Evolutionary conservation across 2,329 filamentous ascomycete genomes (phyloP).

Genomic region (Colletotrichum caudatum): DNA sequence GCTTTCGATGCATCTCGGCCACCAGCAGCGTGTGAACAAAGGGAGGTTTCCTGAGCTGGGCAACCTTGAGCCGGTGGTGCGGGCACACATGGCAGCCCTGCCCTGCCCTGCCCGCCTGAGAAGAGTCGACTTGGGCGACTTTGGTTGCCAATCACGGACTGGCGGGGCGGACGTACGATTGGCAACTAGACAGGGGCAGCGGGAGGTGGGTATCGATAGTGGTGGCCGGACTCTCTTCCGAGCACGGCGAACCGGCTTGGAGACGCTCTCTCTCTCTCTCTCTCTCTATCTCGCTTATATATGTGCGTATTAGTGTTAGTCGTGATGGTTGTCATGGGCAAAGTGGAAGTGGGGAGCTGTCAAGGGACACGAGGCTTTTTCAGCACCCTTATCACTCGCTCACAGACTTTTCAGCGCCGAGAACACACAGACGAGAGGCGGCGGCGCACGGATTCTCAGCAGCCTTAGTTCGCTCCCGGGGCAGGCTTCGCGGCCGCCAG

Average conservation of each 20-base stretch:
- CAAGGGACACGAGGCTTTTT: constrained; percentile 13
- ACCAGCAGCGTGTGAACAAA: constrained; percentile 7
- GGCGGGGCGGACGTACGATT: constrained; percentile 5
- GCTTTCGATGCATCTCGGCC: constrained; percentile 4
- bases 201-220: constrained; percentile 3
- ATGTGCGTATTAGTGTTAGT: neutral
- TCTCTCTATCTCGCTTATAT: neutral
- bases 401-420: neutral
- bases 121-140: constrained; percentile 32
- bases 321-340: neutral
- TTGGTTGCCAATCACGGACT: constrained; percentile 30
- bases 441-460: constrained; percentile 14
- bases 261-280: neutral
- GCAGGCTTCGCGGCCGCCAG: constrained; percentile 44
- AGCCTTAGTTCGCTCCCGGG: constrained; percentile 32
- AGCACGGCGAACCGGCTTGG: neutral
- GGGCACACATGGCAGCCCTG: constrained; percentile 3
- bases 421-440: constrained; percentile 26
- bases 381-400: neutral
- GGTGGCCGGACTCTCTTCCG: neutral
- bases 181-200: constrained; percentile 14
- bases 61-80: too few relatives aligned
- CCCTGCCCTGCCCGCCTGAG: neutral
- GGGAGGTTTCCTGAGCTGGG: neutral
- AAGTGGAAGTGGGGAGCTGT: neutral